These are phyloP conservation scores for Aristolochia fimbriata DNA, from an alignment of 164 flowering plant genomes.

Conservation along the genomic window DNA sequence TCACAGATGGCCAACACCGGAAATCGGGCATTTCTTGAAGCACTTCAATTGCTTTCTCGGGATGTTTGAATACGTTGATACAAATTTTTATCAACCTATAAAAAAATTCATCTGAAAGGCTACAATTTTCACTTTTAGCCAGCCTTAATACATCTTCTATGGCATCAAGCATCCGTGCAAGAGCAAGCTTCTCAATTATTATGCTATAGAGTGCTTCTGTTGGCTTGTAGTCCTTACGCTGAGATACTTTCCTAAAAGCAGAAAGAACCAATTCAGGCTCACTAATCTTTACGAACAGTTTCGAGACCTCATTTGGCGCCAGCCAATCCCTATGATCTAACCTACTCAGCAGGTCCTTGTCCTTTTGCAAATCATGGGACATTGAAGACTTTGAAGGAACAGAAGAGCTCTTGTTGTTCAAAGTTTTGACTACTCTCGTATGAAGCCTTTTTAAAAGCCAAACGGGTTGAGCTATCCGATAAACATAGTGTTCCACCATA, in stretches of 20 bases:
- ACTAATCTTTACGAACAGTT: conserved; percentile 32
- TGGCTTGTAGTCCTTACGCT: conserved; percentile 75
- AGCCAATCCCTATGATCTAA: conserved; percentile 80
- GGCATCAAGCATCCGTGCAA: conserved; percentile 37
- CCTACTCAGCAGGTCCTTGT: conserved; percentile 1
- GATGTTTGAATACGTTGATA: conserved; percentile 44
- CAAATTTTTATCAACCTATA: conserved; percentile 46
- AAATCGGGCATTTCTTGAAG: conserved; percentile 62
- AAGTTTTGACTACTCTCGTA: no score
- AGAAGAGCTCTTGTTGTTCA: no score
- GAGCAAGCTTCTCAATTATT: conserved; percentile 44
- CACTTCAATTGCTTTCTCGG: conserved; percentile 39
- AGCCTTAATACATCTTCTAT: conserved; percentile 40
- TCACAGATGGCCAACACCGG: conserved; percentile 53
- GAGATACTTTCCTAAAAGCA: conserved; percentile 34
- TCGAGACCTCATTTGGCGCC: conserved; percentile 46
- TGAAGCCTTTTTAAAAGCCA: no score
- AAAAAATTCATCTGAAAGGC: conserved; percentile 68
- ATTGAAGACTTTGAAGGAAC: no score
- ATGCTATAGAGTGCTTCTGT: conserved; percentile 51
- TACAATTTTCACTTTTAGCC: conserved; percentile 39
- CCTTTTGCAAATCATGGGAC: background rate
- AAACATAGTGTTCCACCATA: no score
- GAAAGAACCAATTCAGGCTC: conserved; percentile 35
- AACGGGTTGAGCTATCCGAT: no score